Conservation (phyloP, 306 rosid species). For the Prunus salicina region DNA sequence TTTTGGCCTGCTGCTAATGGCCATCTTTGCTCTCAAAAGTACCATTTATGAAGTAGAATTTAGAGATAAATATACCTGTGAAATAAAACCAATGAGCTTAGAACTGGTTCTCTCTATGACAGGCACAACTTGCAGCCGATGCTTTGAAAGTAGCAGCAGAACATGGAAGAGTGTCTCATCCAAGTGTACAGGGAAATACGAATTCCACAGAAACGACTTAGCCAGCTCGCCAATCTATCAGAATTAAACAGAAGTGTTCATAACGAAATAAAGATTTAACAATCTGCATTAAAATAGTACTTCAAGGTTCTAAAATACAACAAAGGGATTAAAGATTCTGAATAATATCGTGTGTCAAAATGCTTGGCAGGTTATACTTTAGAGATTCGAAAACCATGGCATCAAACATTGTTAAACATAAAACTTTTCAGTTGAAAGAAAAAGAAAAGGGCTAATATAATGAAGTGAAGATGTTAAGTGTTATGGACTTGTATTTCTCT, state of each 20-base stretch:
- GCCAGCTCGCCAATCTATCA: conserved; percentile 66
- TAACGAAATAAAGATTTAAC: no score
- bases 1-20: neutral
- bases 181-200: conserved; percentile 54
- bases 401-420: no score
- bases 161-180: conserved; percentile 61
- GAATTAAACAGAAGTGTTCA: neutral
- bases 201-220: conserved; percentile 57
- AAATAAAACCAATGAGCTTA: conserved; percentile 47
- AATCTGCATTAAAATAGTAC: neutral
- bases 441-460: no score
- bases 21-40: neutral
- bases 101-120: conserved; percentile 38
- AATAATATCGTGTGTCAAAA: neutral
- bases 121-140: conserved; percentile 52
- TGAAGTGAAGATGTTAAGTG: no score
- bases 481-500: no score
- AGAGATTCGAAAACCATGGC: no score
- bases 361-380: no score
- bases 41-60: neutral
- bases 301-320: neutral
- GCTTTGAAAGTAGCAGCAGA: conserved; percentile 62
- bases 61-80: conserved; percentile 42
- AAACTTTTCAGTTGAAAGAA: no score
- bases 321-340: neutral